Evolutionary conservation across 2,329 filamentous ascomycete species (phyloP).

Genomic region (Aspergillus glaucus): DNA sequence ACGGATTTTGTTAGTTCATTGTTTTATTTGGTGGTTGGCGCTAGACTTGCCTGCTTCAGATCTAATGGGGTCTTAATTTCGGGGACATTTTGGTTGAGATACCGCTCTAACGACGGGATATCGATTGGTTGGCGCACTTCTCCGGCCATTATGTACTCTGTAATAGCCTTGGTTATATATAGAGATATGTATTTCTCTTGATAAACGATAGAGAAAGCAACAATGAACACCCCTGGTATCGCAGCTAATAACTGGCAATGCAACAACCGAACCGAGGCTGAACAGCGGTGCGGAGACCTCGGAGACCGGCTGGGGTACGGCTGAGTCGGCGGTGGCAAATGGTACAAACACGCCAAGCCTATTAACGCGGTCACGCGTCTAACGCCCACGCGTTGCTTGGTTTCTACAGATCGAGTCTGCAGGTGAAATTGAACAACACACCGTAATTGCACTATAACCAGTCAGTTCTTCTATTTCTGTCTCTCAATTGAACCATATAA

Average conservation of each 20-base stretch:
- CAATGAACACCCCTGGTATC: no score
- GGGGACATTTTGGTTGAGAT: conserved; percentile 71
- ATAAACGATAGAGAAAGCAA: no score
- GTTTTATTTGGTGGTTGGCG: not conserved
- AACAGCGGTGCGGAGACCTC: not conserved
- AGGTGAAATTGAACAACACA: not conserved
- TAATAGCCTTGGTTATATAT: not conserved
- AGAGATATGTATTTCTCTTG: no score
- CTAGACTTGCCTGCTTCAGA: conserved; percentile 69
- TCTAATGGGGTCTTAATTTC: conserved; percentile 76
- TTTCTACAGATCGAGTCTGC: not conserved
- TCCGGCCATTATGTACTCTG: conserved; percentile 61
- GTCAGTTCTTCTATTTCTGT: not conserved
- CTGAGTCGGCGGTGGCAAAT: conserved; percentile 3
- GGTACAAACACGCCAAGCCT: conserved; percentile 6
- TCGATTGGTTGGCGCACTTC: conserved; percentile 87
- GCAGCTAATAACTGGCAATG: not conserved
- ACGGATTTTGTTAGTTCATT: not conserved
- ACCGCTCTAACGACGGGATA: conserved; percentile 68
- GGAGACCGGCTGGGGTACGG: not conserved
- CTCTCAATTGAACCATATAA: not conserved
- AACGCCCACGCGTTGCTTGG: conserved; percentile 15
- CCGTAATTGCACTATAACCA: not conserved
- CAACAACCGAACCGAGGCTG: conserved; percentile 18
- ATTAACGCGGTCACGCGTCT: conserved; percentile 19